Percentiles rank a stretch among this genome's conserved stretches.
phyloP scores from a whole-genome alignment of 208 protist species.

The Wallacemonas sp. region DNA sequence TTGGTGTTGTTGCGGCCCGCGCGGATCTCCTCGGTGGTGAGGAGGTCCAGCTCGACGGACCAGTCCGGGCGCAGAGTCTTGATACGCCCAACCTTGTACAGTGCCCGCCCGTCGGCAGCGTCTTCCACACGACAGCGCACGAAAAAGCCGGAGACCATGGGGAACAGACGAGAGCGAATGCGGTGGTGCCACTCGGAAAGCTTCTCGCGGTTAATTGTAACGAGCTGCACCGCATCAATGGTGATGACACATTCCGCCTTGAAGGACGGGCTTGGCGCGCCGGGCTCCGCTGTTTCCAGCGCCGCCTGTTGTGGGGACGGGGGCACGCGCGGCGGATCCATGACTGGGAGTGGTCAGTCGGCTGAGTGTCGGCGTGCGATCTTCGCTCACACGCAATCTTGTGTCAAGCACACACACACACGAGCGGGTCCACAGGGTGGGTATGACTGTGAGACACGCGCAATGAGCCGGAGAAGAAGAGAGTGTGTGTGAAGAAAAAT shows the following conservation, averaged over 20 bases:
- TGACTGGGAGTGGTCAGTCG: too few species aligned
- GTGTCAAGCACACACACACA: too few species aligned
- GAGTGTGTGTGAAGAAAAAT: too few species aligned
- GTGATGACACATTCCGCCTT: conserved; percentile 57
- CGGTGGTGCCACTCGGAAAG: conserved; percentile 92
- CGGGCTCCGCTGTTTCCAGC: conserved; percentile 38
- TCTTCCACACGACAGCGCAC: conserved; percentile 91
- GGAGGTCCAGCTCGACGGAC: conserved; percentile 87
- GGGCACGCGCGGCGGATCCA: conserved; percentile 73
- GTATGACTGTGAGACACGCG: background rate
- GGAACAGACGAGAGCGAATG: conserved; percentile 79
- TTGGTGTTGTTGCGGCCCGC: conserved; percentile 84
- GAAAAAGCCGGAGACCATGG: conserved; percentile 85
- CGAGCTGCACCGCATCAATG: conserved; percentile 68
- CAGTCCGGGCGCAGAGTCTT: conserved; percentile 88
- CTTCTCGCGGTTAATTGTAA: conserved; percentile 90
- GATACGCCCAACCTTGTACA: conserved; percentile 92
- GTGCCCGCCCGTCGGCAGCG: conserved; percentile 73
- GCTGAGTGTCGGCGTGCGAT: too few species aligned
- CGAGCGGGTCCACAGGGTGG: background rate
- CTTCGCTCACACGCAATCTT: too few species aligned
- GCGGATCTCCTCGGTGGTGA: conserved; percentile 80
- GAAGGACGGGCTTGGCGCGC: conserved; percentile 48
- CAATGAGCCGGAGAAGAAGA: too few species aligned
- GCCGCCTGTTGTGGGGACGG: conserved; percentile 68